A percentile compares a stretch with the other conserved stretches of the same genome.
Evolutionary conservation across 768 basidiomycete genomes (phyloP).

Genomic region (Mycena belliarum): DNA sequence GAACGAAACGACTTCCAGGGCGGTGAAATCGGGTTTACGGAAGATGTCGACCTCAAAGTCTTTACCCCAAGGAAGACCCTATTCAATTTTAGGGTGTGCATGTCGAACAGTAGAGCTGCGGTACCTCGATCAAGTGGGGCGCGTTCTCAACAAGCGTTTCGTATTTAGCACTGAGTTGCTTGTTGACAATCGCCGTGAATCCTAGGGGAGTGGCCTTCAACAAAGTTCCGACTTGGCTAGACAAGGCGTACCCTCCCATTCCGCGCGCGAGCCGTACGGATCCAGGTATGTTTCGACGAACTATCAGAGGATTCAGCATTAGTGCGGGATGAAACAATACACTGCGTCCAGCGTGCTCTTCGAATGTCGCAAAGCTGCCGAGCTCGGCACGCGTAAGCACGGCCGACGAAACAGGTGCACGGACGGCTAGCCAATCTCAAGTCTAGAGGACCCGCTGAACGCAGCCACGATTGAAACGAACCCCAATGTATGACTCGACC

Average conservation of each 20-base stretch:
- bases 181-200: conserved; percentile 88
- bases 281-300: conserved; percentile 88
- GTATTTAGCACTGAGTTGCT: conserved; percentile 80
- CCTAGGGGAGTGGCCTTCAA: conserved; percentile 41
- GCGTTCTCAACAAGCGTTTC: conserved; percentile 73
- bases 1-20: conserved; percentile 50
- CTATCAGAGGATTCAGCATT: conserved; percentile 21
- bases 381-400: no score
- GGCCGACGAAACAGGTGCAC: no score
- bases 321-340: neutral
- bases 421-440: no score
- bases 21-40: conserved; percentile 86
- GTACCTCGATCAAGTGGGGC: conserved; percentile 71
- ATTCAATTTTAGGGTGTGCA: neutral
- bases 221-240: conserved; percentile 5
- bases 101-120: conserved; percentile 44
- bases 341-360: no score
- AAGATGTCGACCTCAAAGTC: conserved; percentile 72
- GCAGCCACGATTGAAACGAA: conserved; percentile 33
- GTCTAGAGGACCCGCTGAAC: no score
- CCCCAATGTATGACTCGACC: conserved; percentile 85
- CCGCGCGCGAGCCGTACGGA: conserved; percentile 87
- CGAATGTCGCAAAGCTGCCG: no score
- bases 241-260: conserved; percentile 75
- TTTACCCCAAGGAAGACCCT: conserved; percentile 74